Evolutionary conservation across 345 rosid genomes (phyloP), one percentile per base, ranked within the genome.

Genomic region (Rhizophora mangle): DNA sequence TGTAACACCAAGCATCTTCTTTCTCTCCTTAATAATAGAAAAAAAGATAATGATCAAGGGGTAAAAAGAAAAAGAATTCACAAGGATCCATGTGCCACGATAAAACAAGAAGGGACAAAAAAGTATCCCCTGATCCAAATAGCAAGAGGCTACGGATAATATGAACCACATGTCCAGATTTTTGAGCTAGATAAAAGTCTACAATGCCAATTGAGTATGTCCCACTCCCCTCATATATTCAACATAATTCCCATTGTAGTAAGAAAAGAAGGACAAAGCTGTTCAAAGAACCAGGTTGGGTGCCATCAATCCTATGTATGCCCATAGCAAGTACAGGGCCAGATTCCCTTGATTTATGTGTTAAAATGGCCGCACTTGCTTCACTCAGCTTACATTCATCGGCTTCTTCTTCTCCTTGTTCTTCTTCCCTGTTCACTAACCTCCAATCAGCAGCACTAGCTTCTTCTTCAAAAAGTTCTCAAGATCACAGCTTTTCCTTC

Each of bases 161-260:
- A 75, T 51, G 74, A 81, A 67, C 89, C 95, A 89, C 95, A 87
- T 75, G 71, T 73, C 69, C 34, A 70, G 91, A 85, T 87, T 87
- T 72, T 76, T 53, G 37, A 20, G 62, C 65, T 32, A 73, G 72
- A 79, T 31, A 72, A 69, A 72, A 31, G 73, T 68, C 89, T 60
- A 32, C 62, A 53, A 37, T 19, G 30, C 39, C 51, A 55, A 4
- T 22, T 22, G 29, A 30, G 18, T 11, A 31, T 22, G 70, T 66
- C 75, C 70, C 30, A 59, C 39, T 55, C 39, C 15, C 27, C 5
- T 10, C 24, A 26, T 29, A 1, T 21, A 39, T 29, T 53, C 67
- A 56, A 47, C 21, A 55, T 55, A 59, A 43, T 43, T 43, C 30
- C 30, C 67, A 60, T 52, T 63, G 53, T 34, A 7, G 53, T 30